Evolutionary conservation across 805 yeast genomes (phyloP).

Genomic region (Ogataea sp.): DNA sequence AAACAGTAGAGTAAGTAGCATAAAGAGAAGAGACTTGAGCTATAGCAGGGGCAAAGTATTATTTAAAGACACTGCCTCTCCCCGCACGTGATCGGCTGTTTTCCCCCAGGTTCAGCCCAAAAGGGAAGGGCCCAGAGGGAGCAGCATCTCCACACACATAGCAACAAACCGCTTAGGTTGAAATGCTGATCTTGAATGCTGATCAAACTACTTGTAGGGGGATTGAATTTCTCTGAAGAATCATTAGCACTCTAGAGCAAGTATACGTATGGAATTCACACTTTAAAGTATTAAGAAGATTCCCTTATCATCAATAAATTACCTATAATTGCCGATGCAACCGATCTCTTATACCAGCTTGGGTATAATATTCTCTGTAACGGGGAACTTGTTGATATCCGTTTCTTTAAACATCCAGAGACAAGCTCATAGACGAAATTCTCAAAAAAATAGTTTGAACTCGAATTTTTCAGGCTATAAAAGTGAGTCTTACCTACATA

Average conservation of each 20-base stretch:
- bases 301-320: background rate
- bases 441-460: background rate
- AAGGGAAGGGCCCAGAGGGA: background rate
- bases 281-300: background rate
- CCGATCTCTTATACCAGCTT: constrained; percentile 8
- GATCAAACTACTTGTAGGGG: no score
- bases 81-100: no score
- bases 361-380: constrained; percentile 18
- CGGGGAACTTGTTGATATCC: constrained; percentile 20
- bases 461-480: background rate
- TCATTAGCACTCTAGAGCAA: no score
- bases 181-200: no score
- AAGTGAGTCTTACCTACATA: constrained; percentile 5
- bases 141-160: no score
- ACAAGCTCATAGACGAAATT: constrained; percentile 11
- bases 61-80: no score
- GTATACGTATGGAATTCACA: no score
- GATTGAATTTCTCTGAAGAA: no score
- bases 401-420: constrained; percentile 21
- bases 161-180: no score
- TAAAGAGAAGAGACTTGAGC: no score
- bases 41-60: no score
- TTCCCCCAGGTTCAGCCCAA: background rate
- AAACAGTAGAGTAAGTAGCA: no score
- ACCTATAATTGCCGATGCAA: background rate